These are phyloP conservation scores for Rhododendron williamsianum DNA, from an alignment of 148 eudicot genomes.

Conservation along the genomic window DNA sequence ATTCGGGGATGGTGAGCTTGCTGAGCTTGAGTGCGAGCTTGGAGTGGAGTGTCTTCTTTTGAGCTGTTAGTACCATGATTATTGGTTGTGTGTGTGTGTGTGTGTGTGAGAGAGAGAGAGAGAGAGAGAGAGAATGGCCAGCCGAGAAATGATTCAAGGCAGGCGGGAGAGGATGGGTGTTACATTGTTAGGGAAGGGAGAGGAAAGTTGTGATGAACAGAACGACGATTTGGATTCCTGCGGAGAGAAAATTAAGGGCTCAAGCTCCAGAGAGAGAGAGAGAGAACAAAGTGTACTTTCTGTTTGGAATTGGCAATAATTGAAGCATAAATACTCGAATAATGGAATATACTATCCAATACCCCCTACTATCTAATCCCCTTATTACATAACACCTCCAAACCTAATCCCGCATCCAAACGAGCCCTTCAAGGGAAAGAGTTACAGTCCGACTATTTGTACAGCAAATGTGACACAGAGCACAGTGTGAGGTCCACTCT, in stretches of 20 bases:
- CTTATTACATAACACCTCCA: too few species aligned
- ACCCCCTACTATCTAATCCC: too few species aligned
- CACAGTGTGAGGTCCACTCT: accelerated
- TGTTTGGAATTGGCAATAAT: neutral
- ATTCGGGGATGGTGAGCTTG: constrained; percentile 56
- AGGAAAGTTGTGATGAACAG: neutral
- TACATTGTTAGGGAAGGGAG: constrained; percentile 13
- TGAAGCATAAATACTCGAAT: neutral
- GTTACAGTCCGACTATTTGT: too few species aligned
- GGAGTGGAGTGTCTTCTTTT: constrained; percentile 48
- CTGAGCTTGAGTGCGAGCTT: constrained; percentile 51
- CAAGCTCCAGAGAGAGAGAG: neutral
- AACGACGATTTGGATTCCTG: neutral
- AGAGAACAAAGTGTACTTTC: neutral
- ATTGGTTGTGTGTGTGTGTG: neutral
- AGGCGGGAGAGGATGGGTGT: constrained; percentile 3
- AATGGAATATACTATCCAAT: too few species aligned
- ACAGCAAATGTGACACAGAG: too few species aligned
- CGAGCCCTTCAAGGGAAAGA: too few species aligned
- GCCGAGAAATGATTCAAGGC: constrained; percentile 25
- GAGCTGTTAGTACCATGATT: constrained; percentile 37
- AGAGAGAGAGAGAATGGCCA: constrained; percentile 1
- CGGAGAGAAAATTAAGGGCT: neutral
- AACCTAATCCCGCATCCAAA: too few species aligned
- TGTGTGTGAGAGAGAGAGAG: neutral